Percentiles rank a stretch among this genome's conserved stretches.
phyloP scores from a whole-genome alignment of 148 eudicot genomes.

The Chenopodium suecicum region DNA sequence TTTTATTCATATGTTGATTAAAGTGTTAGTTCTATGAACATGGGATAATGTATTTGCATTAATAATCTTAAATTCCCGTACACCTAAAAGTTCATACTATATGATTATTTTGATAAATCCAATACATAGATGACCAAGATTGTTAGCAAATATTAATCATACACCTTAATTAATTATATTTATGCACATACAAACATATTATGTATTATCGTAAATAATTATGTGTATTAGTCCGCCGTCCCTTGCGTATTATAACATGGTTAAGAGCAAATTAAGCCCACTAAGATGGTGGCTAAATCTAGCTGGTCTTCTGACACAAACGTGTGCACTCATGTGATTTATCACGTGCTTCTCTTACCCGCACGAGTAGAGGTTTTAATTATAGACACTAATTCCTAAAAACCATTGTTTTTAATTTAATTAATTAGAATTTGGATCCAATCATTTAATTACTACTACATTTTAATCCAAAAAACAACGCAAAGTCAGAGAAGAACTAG shows the following conservation, averaged over 20 bases:
- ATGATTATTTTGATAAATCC: neutral
- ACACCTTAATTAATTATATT: neutral
- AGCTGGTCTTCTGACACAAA: slow-evolving; percentile 37
- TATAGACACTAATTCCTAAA: slow-evolving; percentile 19
- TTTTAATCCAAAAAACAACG: slow-evolving; percentile 16
- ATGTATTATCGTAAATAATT: neutral
- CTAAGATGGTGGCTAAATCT: slow-evolving; percentile 31
- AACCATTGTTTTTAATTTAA: neutral
- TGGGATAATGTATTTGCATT: neutral
- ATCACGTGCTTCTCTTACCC: slow-evolving; percentile 31
- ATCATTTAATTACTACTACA: neutral
- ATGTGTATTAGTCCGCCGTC: slow-evolving; percentile 18
- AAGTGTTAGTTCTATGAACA: slow-evolving; percentile 9
- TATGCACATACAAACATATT: neutral
- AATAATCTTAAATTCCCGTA: neutral
- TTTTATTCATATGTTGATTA: neutral
- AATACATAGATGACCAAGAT: slow-evolving; percentile 19
- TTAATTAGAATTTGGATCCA: slow-evolving; percentile 11
- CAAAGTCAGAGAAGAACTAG: slow-evolving; percentile 26
- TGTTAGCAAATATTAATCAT: slow-evolving; percentile 9
- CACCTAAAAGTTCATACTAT: slow-evolving; percentile 2
- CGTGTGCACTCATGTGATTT: slow-evolving; percentile 30
- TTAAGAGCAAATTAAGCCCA: slow-evolving; percentile 19
- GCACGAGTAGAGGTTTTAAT: slow-evolving; percentile 30
- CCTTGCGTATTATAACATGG: slow-evolving; percentile 19